Base-by-base conservation (phyloP, 208 protist genomes). In the Crithidia expoeki region DNA sequence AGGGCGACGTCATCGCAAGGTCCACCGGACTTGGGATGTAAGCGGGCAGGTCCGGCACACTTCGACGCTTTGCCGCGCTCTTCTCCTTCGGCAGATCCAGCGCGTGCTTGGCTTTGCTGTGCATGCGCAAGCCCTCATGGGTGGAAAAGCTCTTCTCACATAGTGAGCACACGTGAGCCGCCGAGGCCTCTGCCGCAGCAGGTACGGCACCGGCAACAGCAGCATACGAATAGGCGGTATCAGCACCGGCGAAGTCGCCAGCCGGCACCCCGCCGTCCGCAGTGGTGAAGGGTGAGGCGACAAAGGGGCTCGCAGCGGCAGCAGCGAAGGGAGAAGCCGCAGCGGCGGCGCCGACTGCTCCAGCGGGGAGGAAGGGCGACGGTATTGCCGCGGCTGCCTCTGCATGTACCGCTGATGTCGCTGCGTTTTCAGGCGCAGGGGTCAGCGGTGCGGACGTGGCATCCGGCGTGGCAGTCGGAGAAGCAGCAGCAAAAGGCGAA, bases 1-100 rank as follows among this genome's bases (percentile, higher is more conserved):
- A 96, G 17, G 92, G 92, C 5, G 83, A 79, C 11, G 92, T 95
- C 62, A 88, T 84, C 21, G 88, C 80, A 46, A 96, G 79, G 71
- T 96, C 89, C 2, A 96, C 92, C 2, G 92, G 92, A 50, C 89
- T 96, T 12, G 92, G 92, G 40, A 96, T 88, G 70, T 94, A 96
- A 2, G 86, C 86, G 2, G 92, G 89, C 38, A 96, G 80, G 57
- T 76, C 72, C 44, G 58, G 60, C 58, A 63, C 51, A 17, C 38
- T 59, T 14, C 49, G 27, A 27, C 53, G 36, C 34, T 68, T 76
- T 10, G 36, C 38, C 61, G 1, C 59, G 52, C 23, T 32, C 38
- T 65, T 32, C 55, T 83, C 59, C 32, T 23, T 42, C 28, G 82
- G 79, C 17, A 96, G 23, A 56, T 86, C 71, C 50, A 92, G 47